A percentile compares a stretch with the other conserved stretches of the same genome.
These are phyloP conservation scores for Parietaria judaica DNA, from an alignment of 306 rosid genomes.

Conservation along the genomic window DNA sequence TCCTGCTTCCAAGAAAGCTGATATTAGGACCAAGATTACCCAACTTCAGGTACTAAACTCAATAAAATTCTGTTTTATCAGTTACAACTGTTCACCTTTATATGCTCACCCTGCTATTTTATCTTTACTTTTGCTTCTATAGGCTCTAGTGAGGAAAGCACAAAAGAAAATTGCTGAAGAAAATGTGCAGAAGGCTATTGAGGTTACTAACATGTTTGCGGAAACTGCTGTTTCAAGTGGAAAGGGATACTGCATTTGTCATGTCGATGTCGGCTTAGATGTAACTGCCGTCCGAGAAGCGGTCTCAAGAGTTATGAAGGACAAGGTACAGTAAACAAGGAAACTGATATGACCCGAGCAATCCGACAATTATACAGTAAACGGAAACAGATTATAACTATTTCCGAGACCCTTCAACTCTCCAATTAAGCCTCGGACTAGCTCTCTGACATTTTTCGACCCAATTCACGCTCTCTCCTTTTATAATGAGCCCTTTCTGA, in stretches of 20 bases:
- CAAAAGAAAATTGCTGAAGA: conserved; percentile 86
- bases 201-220: conserved; percentile 55
- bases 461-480: background rate
- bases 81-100: background rate
- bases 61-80: background rate
- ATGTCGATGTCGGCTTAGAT: conserved; percentile 82
- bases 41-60: conserved; percentile 51
- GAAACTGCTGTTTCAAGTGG: conserved; percentile 62
- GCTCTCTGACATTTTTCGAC: too few species aligned
- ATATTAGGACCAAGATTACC: conserved; percentile 58
- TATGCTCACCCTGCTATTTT: conserved; percentile 1
- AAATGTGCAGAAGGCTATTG: conserved; percentile 69
- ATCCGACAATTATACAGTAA: too few species aligned
- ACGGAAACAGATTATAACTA: too few species aligned
- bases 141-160: conserved; percentile 76
- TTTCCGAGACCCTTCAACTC: too few species aligned
- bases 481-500: too few species aligned
- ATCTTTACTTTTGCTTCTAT: background rate
- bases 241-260: conserved; percentile 63
- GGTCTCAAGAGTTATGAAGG: conserved; percentile 61
- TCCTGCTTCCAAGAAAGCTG: conserved; percentile 86
- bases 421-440: too few species aligned
- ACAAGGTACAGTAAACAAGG: conserved; percentile 40
- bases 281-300: conserved; percentile 97
- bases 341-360: too few species aligned